Conservation (phyloP, 306 rosid species). For the Inga oerstediana region DNA sequence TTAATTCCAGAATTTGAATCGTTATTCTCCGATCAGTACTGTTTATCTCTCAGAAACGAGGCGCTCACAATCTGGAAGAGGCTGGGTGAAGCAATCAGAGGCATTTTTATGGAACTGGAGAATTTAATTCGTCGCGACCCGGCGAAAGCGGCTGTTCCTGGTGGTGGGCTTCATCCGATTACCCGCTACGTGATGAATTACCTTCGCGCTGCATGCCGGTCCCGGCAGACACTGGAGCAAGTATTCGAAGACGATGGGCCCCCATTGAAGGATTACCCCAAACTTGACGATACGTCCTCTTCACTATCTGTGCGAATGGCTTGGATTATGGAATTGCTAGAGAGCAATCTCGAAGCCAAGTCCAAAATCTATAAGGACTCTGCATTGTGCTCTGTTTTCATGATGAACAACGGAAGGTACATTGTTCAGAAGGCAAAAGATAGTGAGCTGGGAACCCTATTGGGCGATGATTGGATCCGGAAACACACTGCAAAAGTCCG, state of each 20-base stretch:
- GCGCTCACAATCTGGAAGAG: conserved; percentile 69
- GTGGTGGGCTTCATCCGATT: conserved; percentile 76
- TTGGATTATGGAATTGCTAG: conserved; percentile 74
- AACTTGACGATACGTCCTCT: conserved; percentile 43
- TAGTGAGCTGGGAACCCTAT: conserved; percentile 57
- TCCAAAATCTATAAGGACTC: conserved; percentile 62
- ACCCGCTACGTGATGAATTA: conserved; percentile 82
- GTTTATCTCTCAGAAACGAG: conserved; percentile 58
- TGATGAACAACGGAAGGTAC: conserved; percentile 77
- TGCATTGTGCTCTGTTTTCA: conserved; percentile 53
- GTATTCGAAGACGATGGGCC: conserved; percentile 58
- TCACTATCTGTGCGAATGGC: conserved; percentile 64
- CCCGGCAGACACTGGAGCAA: conserved; percentile 66
- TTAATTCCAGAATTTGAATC: conserved; percentile 60
- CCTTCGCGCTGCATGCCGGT: conserved; percentile 68
- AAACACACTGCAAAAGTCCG: conserved; percentile 57
- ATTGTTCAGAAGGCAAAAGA: conserved; percentile 68
- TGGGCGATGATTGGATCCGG: conserved; percentile 72
- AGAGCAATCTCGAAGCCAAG: conserved; percentile 69
- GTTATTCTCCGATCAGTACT: conserved; percentile 62
- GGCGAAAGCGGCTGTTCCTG: conserved; percentile 59
- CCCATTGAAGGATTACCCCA: conserved; percentile 40
- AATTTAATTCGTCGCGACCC: conserved; percentile 73
- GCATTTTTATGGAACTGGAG: conserved; percentile 76
- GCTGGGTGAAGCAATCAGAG: conserved; percentile 64